Conservation (phyloP, 257 asterid genomes). For the Solanum virginianum region DNA sequence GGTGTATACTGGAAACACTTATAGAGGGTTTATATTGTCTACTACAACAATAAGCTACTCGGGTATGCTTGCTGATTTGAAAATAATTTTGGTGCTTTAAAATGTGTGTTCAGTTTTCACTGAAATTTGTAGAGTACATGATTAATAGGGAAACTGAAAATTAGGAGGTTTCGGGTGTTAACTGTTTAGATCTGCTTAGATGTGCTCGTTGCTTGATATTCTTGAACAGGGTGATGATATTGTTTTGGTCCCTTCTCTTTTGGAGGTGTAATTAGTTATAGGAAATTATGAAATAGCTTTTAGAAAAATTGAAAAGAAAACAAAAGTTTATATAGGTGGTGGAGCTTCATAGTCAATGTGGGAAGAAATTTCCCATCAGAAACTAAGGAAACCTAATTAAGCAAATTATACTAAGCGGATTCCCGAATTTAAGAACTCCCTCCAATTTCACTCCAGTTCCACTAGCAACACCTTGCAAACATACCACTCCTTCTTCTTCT, state of each 20-base stretch:
- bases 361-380: background rate
- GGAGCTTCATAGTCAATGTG: background rate
- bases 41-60: background rate
- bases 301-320: background rate
- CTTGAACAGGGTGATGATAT: background rate
- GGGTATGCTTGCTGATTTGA: background rate
- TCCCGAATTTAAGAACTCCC: background rate
- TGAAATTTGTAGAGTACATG: background rate
- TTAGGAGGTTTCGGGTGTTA: background rate
- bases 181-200: background rate
- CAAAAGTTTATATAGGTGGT: background rate
- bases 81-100: background rate
- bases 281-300: background rate
- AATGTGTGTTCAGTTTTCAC: background rate
- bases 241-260: background rate
- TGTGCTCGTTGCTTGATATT: background rate
- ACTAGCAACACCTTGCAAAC: background rate
- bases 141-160: background rate
- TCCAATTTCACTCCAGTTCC: background rate
- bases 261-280: background rate
- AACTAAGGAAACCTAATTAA: background rate
- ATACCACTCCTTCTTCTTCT: background rate
- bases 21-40: background rate
- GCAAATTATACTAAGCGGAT: background rate
- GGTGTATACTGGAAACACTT: background rate